Conservation (phyloP, 2,329 filamentous ascomycete genomes). For the Ophiostoma sp. region DNA sequence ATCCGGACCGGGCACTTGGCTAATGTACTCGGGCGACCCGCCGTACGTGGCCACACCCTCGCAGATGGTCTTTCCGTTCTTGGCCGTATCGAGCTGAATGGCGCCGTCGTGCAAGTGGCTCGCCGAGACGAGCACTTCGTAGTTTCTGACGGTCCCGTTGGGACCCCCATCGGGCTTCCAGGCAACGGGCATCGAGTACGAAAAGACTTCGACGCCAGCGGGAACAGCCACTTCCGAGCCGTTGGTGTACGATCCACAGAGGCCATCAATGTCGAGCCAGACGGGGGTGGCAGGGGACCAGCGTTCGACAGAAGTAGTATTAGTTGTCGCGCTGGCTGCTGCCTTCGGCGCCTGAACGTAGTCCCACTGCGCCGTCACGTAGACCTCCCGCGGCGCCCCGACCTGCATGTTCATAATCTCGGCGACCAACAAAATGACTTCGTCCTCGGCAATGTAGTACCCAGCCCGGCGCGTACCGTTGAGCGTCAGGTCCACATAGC, state of each 20-base stretch:
- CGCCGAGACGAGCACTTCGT: conserved; percentile 22
- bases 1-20: neutral
- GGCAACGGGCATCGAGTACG: conserved; percentile 25
- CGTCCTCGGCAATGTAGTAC: conserved; percentile 29
- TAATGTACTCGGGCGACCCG: conserved; percentile 28
- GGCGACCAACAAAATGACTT: conserved; percentile 24
- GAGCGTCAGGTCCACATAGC: conserved; percentile 28
- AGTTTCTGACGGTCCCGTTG: conserved; percentile 21
- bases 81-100: conserved; percentile 22
- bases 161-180: conserved; percentile 11
- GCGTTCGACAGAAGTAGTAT: neutral
- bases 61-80: conserved; percentile 28
- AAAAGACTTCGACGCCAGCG: conserved; percentile 18
- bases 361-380: conserved; percentile 32
- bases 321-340: neutral
- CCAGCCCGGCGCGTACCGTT: conserved; percentile 31
- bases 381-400: conserved; percentile 22
- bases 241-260: conserved; percentile 27
- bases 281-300: conserved; percentile 29
- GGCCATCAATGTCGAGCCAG: conserved; percentile 34
- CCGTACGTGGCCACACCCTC: conserved; percentile 28
- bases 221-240: conserved; percentile 28
- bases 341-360: conserved; percentile 26
- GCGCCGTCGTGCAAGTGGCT: conserved; percentile 32
- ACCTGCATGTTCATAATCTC: conserved; percentile 33